Evolutionary conservation across 345 rosid genomes (phyloP).

Genomic region (Geranium brycei): DNA sequence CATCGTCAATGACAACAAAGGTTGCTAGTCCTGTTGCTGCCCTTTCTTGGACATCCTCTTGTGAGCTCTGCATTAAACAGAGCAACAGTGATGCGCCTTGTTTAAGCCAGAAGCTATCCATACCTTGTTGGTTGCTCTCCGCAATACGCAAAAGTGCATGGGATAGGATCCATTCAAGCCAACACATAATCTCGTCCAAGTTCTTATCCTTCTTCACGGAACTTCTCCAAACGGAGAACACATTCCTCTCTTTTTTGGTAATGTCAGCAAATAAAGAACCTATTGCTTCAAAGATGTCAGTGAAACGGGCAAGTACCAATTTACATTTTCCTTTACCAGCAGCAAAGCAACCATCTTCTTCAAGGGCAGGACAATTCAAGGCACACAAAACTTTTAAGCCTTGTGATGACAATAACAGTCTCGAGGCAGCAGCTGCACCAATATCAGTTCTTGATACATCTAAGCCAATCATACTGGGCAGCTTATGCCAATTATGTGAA

Average conservation of each 20-base stretch:
- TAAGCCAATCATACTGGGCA: constrained; percentile 51
- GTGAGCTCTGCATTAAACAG: constrained; percentile 59
- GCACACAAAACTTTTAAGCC: constrained; percentile 69
- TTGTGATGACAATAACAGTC: constrained; percentile 46
- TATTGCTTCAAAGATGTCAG: constrained; percentile 44
- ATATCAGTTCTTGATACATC: constrained; percentile 83
- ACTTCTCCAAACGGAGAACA: constrained; percentile 47
- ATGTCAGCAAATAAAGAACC: constrained; percentile 46
- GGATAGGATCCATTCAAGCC: constrained; percentile 74
- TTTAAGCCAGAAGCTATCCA: constrained; percentile 68
- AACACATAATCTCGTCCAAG: constrained; percentile 47
- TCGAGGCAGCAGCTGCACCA: constrained; percentile 43
- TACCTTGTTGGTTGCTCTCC: constrained; percentile 59
- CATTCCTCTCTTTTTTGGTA: constrained; percentile 34
- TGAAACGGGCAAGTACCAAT: constrained; percentile 39
- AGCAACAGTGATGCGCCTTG: constrained; percentile 70
- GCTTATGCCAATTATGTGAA: constrained; percentile 51
- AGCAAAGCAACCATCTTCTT: constrained; percentile 40
- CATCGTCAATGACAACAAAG: constrained; percentile 70
- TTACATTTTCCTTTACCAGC: constrained; percentile 44
- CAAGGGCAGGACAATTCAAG: constrained; percentile 50
- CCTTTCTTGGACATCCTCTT: constrained; percentile 83
- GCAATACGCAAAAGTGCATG: constrained; percentile 62
- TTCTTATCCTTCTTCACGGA: constrained; percentile 26
- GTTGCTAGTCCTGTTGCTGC: constrained; percentile 84